Evolutionary conservation across 352 stramenopile genomes (phyloP).

Genomic region (Phytophthora rubi): DNA sequence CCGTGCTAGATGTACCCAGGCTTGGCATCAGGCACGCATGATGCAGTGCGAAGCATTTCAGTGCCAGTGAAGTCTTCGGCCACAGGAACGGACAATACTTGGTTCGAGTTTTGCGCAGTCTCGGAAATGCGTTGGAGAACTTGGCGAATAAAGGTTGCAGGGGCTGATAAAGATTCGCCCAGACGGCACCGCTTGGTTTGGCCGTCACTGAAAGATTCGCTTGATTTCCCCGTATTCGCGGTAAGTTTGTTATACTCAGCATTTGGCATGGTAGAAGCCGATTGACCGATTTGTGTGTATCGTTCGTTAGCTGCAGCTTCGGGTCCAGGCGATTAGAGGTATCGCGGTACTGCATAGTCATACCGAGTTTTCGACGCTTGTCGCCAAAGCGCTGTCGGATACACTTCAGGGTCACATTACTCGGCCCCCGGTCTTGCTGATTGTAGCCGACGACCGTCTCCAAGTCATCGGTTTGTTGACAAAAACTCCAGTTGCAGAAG

Average conservation of each 20-base stretch:
- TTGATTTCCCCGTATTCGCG: conserved; percentile 30
- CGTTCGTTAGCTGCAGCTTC: conserved; percentile 16
- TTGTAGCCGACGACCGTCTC: conserved; percentile 23
- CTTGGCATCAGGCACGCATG: conserved; percentile 25
- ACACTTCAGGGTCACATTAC: conserved; percentile 8
- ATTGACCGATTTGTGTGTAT: not conserved
- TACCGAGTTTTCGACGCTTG: conserved; percentile 15
- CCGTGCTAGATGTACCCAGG: conserved; percentile 48
- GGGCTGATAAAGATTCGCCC: not conserved
- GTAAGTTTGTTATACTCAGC: conserved; percentile 23
- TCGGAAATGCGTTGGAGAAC: conserved; percentile 39
- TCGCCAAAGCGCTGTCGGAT: conserved; percentile 14
- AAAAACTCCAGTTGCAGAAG: conserved; percentile 3
- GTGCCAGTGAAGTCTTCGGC: conserved; percentile 9
- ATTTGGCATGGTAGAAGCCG: not conserved
- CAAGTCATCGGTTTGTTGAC: conserved; percentile 26
- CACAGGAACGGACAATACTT: not conserved
- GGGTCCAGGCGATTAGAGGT: not conserved
- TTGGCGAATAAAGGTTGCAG: conserved; percentile 31
- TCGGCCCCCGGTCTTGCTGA: conserved; percentile 19
- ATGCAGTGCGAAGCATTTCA: conserved; percentile 44
- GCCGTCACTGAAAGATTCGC: conserved; percentile 53
- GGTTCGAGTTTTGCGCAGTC: conserved; percentile 39
- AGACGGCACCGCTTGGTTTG: conserved; percentile 30
- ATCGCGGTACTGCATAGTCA: conserved; percentile 14